Conservation (phyloP, 2,329 filamentous ascomycete species). For the Pseudophaeomoniella oleicola region DNA sequence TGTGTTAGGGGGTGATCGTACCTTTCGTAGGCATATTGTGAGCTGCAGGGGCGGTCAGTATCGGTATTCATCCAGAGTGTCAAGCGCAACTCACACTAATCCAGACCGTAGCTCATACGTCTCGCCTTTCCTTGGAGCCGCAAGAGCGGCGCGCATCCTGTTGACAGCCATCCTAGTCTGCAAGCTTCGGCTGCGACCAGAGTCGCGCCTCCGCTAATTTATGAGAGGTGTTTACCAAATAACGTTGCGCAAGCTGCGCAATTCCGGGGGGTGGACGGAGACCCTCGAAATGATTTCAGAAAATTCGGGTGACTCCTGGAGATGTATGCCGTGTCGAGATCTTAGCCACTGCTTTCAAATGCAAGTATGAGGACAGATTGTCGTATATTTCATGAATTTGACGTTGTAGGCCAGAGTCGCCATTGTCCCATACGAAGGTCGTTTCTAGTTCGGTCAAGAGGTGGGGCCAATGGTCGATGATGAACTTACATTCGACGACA, state of each 20-base stretch:
- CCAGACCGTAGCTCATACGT: constrained; percentile 94
- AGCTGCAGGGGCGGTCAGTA: constrained; percentile 38
- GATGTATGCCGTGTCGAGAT: too few relatives aligned
- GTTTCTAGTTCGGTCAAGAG: too few relatives aligned
- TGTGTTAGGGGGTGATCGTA: constrained; percentile 16
- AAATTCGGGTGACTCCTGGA: too few relatives aligned
- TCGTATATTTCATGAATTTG: too few relatives aligned
- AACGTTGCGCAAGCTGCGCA: neutral
- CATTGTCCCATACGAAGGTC: too few relatives aligned
- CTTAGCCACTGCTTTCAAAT: too few relatives aligned
- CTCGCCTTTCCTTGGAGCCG: constrained; percentile 87
- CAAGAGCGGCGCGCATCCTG: constrained; percentile 86
- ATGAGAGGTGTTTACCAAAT: neutral
- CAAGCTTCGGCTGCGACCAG: constrained; percentile 20
- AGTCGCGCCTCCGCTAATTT: constrained; percentile 19
- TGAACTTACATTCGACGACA: too few relatives aligned
- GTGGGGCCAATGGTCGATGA: too few relatives aligned
- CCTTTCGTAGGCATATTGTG: constrained; percentile 96
- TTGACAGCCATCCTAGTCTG: constrained; percentile 67
- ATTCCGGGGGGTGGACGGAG: neutral
- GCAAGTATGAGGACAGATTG: too few relatives aligned
- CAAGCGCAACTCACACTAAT: constrained; percentile 44
- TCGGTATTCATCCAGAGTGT: constrained; percentile 12
- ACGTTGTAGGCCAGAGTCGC: too few relatives aligned
- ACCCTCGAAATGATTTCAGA: too few relatives aligned